Base-by-base conservation (phyloP, 2,329 filamentous ascomycete species). In the Cladophialophora exuberans region DNA sequence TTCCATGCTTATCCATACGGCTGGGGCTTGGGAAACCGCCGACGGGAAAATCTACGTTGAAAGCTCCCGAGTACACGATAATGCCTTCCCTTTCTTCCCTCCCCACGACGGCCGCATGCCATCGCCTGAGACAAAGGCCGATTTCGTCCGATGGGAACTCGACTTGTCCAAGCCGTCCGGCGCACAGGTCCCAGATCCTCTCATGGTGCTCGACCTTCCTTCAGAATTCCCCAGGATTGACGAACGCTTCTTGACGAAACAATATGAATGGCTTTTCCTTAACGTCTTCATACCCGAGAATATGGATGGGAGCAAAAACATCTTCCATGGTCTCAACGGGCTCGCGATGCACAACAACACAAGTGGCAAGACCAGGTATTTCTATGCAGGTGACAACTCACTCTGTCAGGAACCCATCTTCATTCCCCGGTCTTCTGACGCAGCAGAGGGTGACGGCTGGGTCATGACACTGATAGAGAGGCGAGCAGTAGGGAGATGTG, bases 191-290 rank as follows among this genome's bases (percentile, higher is more conserved):
- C 36, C 46, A 2, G 49, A 57, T 28, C 54, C 54, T 1, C 3
- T 25, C 1, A 26, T 57, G 6, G 28, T 57, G 9, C n/a, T 57
- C n/a, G 54, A 57, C 11, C 4, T 53, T 15, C 54, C 54, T 2
- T 46, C 42, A 2, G 54, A 57, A 28, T 43, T 57, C 10, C 54
- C 54, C 3, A 18, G 54, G 9, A 57, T 57, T 18, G 54, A 57
- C 36, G 54, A 57, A 18, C 49, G 54, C 2, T 52, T 57, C 42
- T 53, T 52, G 41, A 42, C 54, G 9, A 38, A 49, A 13, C n/a
- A 47, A 18, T 57, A 57, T 36, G 41, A 48, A 10, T 20, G 7
- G 11, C 2, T 57, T 6, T 57, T 52, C 25, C 31, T 44, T 13
- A 52, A 35, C 23, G 54, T 57, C 26, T 23, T 44, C 30, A 9